These are phyloP conservation scores for Colletotrichum liriopes DNA, from an alignment of 2,329 filamentous ascomycete genomes.

Conservation along the genomic window DNA sequence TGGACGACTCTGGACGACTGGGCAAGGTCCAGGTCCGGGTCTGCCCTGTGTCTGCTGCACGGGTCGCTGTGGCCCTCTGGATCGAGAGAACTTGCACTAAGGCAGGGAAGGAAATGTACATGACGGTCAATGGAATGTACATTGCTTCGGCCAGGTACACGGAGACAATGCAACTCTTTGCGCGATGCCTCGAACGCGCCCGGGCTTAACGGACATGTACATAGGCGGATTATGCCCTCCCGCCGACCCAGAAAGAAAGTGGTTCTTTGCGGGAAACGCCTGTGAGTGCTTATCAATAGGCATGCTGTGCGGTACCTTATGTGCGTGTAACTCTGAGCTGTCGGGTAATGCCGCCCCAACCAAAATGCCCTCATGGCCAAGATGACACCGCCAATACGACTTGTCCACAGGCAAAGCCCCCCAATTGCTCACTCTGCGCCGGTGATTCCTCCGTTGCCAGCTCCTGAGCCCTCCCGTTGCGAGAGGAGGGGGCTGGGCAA, in stretches of 20 bases:
- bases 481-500: not conserved
- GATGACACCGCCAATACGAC: too few species aligned
- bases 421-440: too few species aligned
- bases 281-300: not conserved
- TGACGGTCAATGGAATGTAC: constrained; percentile 17
- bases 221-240: not conserved
- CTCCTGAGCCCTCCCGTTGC: not conserved
- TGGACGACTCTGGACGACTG: not conserved
- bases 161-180: not conserved
- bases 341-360: not conserved
- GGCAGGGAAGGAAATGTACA: constrained; percentile 22
- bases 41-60: constrained; percentile 23
- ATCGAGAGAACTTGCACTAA: constrained; percentile 10
- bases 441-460: too few species aligned
- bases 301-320: not conserved
- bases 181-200: not conserved
- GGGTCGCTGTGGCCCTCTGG: constrained; percentile 23
- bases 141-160: constrained; percentile 20
- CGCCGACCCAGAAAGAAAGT: not conserved
- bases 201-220: constrained; percentile 1
- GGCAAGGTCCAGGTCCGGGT: constrained; percentile 12
- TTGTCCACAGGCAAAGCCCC: too few species aligned
- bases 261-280: not conserved
- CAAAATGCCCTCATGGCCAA: not conserved
- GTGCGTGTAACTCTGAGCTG: not conserved